Evolutionary conservation across 1,284 basidiomycete species (phyloP), one percentile per base, ranked within the genome.

Genomic region (Trametes sp.): DNA sequence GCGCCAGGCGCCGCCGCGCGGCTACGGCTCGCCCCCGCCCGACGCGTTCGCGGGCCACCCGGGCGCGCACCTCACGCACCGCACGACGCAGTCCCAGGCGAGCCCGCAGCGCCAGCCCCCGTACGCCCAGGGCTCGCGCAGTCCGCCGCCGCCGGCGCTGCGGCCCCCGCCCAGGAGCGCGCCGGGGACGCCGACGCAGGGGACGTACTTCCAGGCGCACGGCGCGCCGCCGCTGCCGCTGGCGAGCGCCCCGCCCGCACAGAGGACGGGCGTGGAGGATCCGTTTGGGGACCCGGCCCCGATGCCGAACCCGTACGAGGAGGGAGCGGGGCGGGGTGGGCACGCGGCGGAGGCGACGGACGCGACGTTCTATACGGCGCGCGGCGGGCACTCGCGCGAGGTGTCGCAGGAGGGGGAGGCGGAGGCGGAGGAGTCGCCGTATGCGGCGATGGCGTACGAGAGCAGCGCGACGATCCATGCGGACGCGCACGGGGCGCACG

Each of bases 141-240:
- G 57, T 36, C 56, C 58, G 16, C 55, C 58, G 2, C 55, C 42
- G 26, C 53, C 56, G 2, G 44, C 53, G 4, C 50, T 48, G 11
- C 24, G 61, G 26, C 54, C 62, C 35, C 58, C 59, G 26, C 59
- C 66, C 29, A 35, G 56, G 60, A 59, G 46, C 23, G 55, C 51
- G 28, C 57, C 62, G 14, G 66, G 65, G 60, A 70, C 71, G 42
- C 71, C 68, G 19, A 73, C 72, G 57, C 72, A 70, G 65, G 62
- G 65, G 26, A 42, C 61, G 31, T 57, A 53, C 54, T 54, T 54
- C 52, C 68, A 66, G 61, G 68, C 55, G 36, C 56, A 54, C 38
- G 45, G 54, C 11, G 44, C 51, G 23, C 59, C 60, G 36, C 60
- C 64, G n/a, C 44, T 61, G 35, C 59, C 60, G n/a, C 44, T 61